Percentiles rank a stretch among this genome's conserved stretches.
Evolutionary conservation across 2,329 filamentous ascomycete genomes (phyloP).

Genomic region (Acrodontium crateriforme): DNA sequence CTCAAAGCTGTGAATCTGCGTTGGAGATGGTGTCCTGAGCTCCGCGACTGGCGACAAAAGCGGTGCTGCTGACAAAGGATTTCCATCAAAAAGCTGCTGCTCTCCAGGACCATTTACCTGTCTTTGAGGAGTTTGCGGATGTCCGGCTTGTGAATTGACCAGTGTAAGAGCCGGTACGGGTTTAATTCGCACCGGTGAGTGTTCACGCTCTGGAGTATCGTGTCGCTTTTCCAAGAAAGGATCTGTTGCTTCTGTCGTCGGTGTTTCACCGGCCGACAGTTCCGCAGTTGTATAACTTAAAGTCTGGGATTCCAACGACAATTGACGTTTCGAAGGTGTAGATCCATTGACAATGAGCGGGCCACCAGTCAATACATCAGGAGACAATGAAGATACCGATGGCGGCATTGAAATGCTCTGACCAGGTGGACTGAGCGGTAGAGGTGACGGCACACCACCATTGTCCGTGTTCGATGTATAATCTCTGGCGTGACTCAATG

Average conservation of each 20-base stretch:
- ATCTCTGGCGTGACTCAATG: slow-evolving; percentile 29
- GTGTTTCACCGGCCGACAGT: slow-evolving; percentile 1
- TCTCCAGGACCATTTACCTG: background rate
- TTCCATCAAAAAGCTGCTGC: background rate
- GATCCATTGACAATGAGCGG: slow-evolving; percentile 31
- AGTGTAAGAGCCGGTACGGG: too few relatives aligned
- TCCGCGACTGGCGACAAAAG: slow-evolving; percentile 62
- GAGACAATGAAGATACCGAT: too few relatives aligned
- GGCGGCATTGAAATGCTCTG: too few relatives aligned
- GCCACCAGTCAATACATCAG: slow-evolving; percentile 16
- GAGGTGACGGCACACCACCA: too few relatives aligned
- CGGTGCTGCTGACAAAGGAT: slow-evolving; percentile 17
- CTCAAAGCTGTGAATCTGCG: slow-evolving; percentile 42
- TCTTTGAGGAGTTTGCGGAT: slow-evolving; percentile 1
- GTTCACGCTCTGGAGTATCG: slow-evolving; percentile 1
- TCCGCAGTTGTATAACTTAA: slow-evolving; percentile 3
- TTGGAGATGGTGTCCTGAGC: slow-evolving; percentile 57
- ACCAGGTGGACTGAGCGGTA: too few relatives aligned
- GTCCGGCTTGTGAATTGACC: too few relatives aligned
- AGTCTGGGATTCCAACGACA: slow-evolving; percentile 1
- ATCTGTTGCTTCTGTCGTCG: background rate
- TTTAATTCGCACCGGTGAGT: too few relatives aligned
- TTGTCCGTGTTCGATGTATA: too few relatives aligned
- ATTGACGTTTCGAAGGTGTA: slow-evolving; percentile 5
- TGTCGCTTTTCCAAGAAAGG: slow-evolving; percentile 1